Percentiles rank a stretch among this genome's conserved stretches.
These are phyloP conservation scores for Nyssa sinensis DNA, from an alignment of 148 eudicot species.

Conservation along the genomic window DNA sequence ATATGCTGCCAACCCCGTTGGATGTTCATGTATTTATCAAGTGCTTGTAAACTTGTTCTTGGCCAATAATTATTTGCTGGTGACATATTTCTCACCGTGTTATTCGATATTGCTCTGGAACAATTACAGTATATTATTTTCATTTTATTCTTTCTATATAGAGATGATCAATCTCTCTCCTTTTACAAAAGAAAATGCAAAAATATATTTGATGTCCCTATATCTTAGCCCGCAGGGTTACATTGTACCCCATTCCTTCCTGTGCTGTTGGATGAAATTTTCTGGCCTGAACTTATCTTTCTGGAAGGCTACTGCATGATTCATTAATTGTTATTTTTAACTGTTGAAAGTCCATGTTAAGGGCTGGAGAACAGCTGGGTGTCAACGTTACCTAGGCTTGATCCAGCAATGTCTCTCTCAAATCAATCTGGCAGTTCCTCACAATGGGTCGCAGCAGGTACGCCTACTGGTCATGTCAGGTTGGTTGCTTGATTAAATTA, in stretches of 20 bases:
- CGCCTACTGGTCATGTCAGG: background rate
- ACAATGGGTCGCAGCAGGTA: background rate
- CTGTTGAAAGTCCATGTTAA: background rate
- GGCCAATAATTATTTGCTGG: conserved; percentile 19
- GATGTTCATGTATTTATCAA: conserved; percentile 22
- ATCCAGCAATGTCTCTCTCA: background rate
- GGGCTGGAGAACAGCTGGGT: background rate
- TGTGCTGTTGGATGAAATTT: too few relatives aligned
- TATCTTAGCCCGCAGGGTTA: too few relatives aligned
- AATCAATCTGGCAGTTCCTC: background rate
- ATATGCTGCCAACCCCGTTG: conserved; percentile 25
- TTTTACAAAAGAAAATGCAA: background rate
- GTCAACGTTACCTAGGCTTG: background rate
- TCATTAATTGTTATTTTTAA: too few relatives aligned
- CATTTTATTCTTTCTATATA: background rate
- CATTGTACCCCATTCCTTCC: too few relatives aligned
- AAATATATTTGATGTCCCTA: too few relatives aligned
- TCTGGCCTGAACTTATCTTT: background rate
- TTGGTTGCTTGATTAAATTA: background rate
- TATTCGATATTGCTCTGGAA: background rate
- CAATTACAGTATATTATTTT: background rate
- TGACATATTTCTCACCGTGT: background rate
- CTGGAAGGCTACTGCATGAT: background rate
- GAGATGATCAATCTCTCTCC: background rate
- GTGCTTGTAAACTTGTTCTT: conserved; percentile 29